Evolutionary conservation across 2,329 filamentous ascomycete genomes (phyloP).

Genomic region (Aspergillus ibericus): DNA sequence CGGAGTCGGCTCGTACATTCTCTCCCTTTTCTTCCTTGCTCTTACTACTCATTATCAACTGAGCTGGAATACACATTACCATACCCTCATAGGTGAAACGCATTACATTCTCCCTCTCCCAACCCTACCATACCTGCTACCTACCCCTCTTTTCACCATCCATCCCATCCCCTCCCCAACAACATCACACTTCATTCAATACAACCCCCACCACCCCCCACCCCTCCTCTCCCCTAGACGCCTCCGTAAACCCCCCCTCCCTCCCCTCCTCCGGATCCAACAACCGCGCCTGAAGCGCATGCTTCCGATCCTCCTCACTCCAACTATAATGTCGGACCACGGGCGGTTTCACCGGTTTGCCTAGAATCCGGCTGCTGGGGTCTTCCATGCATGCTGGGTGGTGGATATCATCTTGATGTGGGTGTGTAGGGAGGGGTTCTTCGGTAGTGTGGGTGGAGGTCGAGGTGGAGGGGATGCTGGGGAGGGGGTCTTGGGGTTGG

Average conservation of each 20-base stretch:
- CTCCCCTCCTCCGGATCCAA: constrained; percentile 43
- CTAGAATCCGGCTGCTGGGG: background rate
- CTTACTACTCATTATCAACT: background rate
- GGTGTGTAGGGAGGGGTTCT: too few species aligned
- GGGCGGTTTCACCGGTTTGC: constrained; percentile 31
- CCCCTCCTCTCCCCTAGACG: constrained; percentile 31
- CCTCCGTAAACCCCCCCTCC: constrained; percentile 58
- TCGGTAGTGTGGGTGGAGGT: too few species aligned
- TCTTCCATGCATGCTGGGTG: background rate
- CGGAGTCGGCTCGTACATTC: too few species aligned
- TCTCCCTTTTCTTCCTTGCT: background rate
- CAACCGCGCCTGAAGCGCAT: constrained; percentile 49
- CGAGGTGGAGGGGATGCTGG: too few species aligned
- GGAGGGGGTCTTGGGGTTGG: too few species aligned
- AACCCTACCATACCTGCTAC: too few species aligned
- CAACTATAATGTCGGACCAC: constrained; percentile 36
- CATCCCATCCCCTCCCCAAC: background rate
- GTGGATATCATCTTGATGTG: too few species aligned
- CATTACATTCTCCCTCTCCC: background rate
- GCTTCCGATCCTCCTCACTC: constrained; percentile 57
- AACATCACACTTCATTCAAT: background rate
- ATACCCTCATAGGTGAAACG: background rate
- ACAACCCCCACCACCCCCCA: too few species aligned
- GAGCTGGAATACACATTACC: background rate
- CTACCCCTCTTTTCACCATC: background rate